Evolutionary conservation across 305 asterid genomes (phyloP), one percentile per base, ranked within the genome.

Genomic region (Fraxinus nigra): DNA sequence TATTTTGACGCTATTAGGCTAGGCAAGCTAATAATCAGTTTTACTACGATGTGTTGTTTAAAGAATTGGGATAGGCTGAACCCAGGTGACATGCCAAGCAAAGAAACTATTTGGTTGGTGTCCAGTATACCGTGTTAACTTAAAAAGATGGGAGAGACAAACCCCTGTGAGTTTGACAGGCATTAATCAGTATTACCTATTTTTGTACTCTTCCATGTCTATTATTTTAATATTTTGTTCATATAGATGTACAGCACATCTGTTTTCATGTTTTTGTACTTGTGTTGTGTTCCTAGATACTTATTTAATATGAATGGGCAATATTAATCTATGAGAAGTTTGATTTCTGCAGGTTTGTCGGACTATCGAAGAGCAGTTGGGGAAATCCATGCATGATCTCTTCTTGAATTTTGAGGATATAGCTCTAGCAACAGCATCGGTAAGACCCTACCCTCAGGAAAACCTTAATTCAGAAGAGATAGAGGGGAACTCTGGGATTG

Each of bases 361-460:
- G 78, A 93, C 94, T 82, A 88, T 95, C 87, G 82, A 80, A 82
- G 87, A 67, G 59, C 97, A 94, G 88, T 77, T 96, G 87, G 97
- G 97, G 82, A 91, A 92, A 89, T 83, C 98, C 46, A 87, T 93
- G 92, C 94, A 87, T 22, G 93, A 96, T 63, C 92, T 96, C 77
- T 96, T 96, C 92, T 67, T 87, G 85, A 84, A 86, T 73, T 96
- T 93, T 86, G 98, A 91, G 80, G 88, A 86, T 75, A 78, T 75
- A 81, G 95, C 99, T 72, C 92, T 96, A 63, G 99, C 99, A 82
- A 94, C 99, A 81, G 99, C 99, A 86, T 96, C 99, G 72, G 99
- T 96, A 92, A 92, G 97, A 82, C 72, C 77, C 85, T 85, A 76
- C 72, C 61, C 85, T 85, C 40, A 74, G 79, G n/a, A 67, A 67